Conservation (phyloP, 805 yeast species). For the Saturnispora hagleri region DNA sequence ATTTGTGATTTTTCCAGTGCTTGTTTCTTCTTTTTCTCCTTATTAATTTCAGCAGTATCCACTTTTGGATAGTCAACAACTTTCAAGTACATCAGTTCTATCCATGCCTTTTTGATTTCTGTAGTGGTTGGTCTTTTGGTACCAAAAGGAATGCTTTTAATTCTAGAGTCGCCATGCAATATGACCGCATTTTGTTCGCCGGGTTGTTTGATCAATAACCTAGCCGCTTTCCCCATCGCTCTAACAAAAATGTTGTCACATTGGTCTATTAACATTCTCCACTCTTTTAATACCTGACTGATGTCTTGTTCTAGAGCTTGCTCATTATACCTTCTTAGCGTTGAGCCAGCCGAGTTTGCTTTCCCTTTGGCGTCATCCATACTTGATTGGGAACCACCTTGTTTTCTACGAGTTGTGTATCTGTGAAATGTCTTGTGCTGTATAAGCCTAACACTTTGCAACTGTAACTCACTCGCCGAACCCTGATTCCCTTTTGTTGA, state of each 20-base stretch:
- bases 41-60: conserved; percentile 24
- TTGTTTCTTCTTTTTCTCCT: conserved; percentile 24
- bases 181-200: conserved; percentile 42
- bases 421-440: conserved; percentile 85
- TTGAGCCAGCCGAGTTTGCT: conserved; percentile 94
- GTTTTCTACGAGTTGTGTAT: conserved; percentile 92
- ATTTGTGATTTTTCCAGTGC: conserved; percentile 19
- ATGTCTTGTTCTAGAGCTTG: conserved; percentile 72
- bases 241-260: conserved; percentile 70
- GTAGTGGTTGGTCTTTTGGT: conserved; percentile 78
- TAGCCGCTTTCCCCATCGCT: conserved; percentile 59
- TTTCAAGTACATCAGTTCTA: conserved; percentile 53
- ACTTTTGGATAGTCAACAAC: conserved; percentile 47
- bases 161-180: conserved; percentile 45
- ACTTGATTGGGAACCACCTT: conserved; percentile 95
- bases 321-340: conserved; percentile 82
- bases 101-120: conserved; percentile 82
- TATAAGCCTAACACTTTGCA: conserved; percentile 56
- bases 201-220: conserved; percentile 15
- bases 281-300: conserved; percentile 51
- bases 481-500: conserved; percentile 48
- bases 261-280: conserved; percentile 51
- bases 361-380: conserved; percentile 88
- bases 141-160: conserved; percentile 75
- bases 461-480: conserved; percentile 39